Evolutionary conservation across 139 green algal genomes (phyloP).

Genomic region (Dunaliella sp.): DNA sequence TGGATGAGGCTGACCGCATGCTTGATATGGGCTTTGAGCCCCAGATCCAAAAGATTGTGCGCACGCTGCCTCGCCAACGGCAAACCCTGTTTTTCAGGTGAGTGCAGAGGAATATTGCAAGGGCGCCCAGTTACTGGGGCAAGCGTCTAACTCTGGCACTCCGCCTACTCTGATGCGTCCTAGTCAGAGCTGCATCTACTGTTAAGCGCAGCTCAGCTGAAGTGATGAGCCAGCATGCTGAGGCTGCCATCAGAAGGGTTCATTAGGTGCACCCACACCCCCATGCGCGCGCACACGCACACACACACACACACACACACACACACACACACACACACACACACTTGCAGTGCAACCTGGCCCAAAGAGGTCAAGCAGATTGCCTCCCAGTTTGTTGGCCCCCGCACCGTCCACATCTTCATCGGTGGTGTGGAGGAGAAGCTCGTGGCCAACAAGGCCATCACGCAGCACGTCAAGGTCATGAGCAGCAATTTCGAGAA

Average conservation of each 20-base stretch:
- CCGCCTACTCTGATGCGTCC: too few relatives aligned
- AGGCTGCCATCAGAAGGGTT: too few relatives aligned
- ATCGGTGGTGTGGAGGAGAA: conserved; percentile 87
- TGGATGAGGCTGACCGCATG: conserved; percentile 98
- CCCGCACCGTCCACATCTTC: conserved; percentile 83
- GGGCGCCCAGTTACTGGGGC: too few relatives aligned
- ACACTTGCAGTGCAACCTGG: conserved; percentile 86
- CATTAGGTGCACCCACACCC: too few relatives aligned
- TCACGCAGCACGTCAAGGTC: conserved; percentile 73
- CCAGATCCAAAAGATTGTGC: conserved; percentile 86
- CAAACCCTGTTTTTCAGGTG: conserved; percentile 89
- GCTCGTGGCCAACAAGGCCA: conserved; percentile 89
- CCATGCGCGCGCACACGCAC: too few relatives aligned
- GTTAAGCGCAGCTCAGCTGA: too few relatives aligned
- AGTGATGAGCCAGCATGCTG: too few relatives aligned
- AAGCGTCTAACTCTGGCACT: too few relatives aligned
- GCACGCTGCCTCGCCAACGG: conserved; percentile 60
- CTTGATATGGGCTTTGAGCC: conserved; percentile 97
- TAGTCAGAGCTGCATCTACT: too few relatives aligned
- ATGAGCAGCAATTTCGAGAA: conserved; percentile 24
- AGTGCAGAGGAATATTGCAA: too few relatives aligned
- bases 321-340: too few relatives aligned
- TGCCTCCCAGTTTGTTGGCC: conserved; percentile 75
- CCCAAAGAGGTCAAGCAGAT: conserved; percentile 87
- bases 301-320: too few relatives aligned